phyloP scores from a whole-genome alignment of 192 early-diverging fungal species.

The Backusella circina region DNA sequence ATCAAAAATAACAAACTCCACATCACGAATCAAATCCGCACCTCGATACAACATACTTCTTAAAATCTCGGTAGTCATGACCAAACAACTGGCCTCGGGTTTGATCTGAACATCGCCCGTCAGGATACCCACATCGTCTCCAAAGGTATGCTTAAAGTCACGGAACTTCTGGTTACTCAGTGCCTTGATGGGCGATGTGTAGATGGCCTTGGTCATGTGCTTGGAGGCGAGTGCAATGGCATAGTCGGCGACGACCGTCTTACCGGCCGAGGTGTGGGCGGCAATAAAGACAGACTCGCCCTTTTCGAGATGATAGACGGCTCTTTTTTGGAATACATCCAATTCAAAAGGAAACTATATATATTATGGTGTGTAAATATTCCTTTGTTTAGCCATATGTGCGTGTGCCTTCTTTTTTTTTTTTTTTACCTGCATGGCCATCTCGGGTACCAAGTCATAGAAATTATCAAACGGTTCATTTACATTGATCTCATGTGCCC shows the following conservation, averaged over 20 bases:
- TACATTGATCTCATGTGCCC: slow-evolving; percentile 93
- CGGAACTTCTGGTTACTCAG: slow-evolving; percentile 98
- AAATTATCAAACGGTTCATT: slow-evolving; percentile 88
- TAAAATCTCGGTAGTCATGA: slow-evolving; percentile 99
- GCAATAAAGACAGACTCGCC: slow-evolving; percentile 97
- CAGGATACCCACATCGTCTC: slow-evolving; percentile 92
- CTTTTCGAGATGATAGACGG: slow-evolving; percentile 93
- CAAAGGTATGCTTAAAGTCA: slow-evolving; percentile 87
- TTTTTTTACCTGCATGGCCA: slow-evolving; percentile 66
- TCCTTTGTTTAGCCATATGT: too few species aligned
- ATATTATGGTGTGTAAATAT: too few species aligned
- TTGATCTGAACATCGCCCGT: slow-evolving; percentile 98
- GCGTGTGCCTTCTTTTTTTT: too few species aligned
- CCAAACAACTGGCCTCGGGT: slow-evolving; percentile 93
- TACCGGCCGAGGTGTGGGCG: slow-evolving; percentile 97
- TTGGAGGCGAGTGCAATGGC: slow-evolving; percentile 91
- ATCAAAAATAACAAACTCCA: slow-evolving; percentile 99
- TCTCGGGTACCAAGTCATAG: slow-evolving; percentile 82
- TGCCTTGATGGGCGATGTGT: slow-evolving; percentile 99
- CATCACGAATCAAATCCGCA: slow-evolving; percentile 93
- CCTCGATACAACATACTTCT: slow-evolving; percentile 97
- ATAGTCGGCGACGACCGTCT: slow-evolving; percentile 98
- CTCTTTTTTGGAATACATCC: slow-evolving; percentile 95
- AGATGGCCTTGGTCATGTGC: slow-evolving; percentile 96
- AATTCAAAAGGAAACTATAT: slow-evolving; percentile 89